These are phyloP conservation scores for Rosa lucieae DNA, from an alignment of 306 rosid species.

Conservation along the genomic window DNA sequence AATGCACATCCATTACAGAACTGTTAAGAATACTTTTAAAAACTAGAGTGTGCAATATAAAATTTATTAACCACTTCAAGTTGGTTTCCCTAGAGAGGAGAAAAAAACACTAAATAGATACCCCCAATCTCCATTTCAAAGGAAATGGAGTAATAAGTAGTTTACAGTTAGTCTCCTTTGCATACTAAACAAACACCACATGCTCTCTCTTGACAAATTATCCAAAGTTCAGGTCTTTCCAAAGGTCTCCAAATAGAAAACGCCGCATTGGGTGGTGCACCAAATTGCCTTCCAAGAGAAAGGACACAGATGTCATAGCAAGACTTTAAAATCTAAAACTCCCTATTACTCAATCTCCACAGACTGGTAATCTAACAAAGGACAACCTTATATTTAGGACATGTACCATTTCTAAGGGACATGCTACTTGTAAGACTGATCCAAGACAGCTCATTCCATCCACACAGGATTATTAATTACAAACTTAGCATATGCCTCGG, in stretches of 20 bases:
- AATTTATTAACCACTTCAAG: not conserved
- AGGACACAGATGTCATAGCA: not conserved
- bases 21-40: not conserved
- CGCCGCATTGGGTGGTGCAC: not conserved
- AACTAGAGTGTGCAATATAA: not conserved
- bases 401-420: not conserved
- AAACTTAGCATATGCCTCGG: not conserved
- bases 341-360: not conserved
- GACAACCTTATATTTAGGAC: not conserved
- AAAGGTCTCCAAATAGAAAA: not conserved
- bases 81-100: not conserved
- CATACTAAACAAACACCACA: not conserved
- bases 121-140: not conserved
- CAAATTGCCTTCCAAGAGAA: not conserved
- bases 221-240: slow-evolving; percentile 4
- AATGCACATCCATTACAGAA: not conserved
- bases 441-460: not conserved
- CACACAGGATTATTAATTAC: not conserved
- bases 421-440: slow-evolving; percentile 1
- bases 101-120: not conserved
- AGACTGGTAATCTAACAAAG: no score
- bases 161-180: not conserved
- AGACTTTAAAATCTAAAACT: not conserved
- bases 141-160: not conserved
- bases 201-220: not conserved